Conservation (phyloP, 129 eudicot species). For the carrot (Daucus carota) region DH1_v3.0 NC_030388.2:10138001-10138500, state of each 20-base stretch:
- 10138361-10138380: background rate
- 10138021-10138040: background rate
- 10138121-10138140: background rate
- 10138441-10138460: background rate
- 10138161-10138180: background rate
- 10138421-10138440: background rate
- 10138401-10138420: background rate
- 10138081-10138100: background rate
- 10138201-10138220: background rate
- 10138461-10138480: background rate
- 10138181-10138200: background rate
- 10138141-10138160: background rate
- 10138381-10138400: background rate
- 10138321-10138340: background rate
- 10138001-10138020: background rate
- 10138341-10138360: background rate
- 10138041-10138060: background rate
- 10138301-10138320: background rate
- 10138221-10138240: background rate
- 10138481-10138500: background rate
- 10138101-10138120: background rate
- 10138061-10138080: background rate
- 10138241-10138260: background rate
- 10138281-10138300: background rate
- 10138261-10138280: background rate